phyloP scores from a whole-genome alignment of 106 monocot genomes.

The Cymbidium sinense region DNA sequence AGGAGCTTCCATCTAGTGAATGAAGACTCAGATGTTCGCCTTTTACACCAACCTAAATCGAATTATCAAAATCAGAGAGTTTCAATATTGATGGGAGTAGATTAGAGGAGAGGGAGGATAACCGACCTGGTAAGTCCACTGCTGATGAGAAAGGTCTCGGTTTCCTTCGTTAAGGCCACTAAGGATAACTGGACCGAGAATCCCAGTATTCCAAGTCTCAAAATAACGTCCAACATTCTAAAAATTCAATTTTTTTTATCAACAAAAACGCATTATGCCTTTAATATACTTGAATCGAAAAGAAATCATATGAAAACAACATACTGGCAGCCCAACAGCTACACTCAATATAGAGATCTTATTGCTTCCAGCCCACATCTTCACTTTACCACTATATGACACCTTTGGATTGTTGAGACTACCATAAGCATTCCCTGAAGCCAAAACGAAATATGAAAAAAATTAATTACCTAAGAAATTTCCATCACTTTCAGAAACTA shows the following conservation, averaged over 20 bases:
- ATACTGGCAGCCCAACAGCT: constrained; percentile 76
- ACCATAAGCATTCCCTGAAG: constrained; percentile 11
- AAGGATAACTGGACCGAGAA: constrained; percentile 83
- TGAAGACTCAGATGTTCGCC: constrained; percentile 45
- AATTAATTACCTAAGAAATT: neutral
- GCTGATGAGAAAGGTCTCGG: constrained; percentile 77
- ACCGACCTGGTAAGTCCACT: constrained; percentile 78
- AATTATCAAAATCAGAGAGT: neutral
- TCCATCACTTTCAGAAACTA: neutral
- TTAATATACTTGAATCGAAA: neutral
- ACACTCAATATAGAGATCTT: constrained; percentile 77
- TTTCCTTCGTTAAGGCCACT: constrained; percentile 81
- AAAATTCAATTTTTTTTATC: constrained; percentile 2
- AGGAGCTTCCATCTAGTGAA: constrained; percentile 37
- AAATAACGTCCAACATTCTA: constrained; percentile 85
- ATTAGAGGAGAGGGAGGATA: neutral
- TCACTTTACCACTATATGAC: neutral
- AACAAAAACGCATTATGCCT: neutral
- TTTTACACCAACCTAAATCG: constrained; percentile 43
- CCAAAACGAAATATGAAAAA: neutral
- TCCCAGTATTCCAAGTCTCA: constrained; percentile 88
- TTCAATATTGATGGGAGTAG: neutral
- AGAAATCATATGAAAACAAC: constrained; percentile 14
- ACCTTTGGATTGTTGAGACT: constrained; percentile 10
- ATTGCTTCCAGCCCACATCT: constrained; percentile 15